Evolutionary conservation across 2,329 filamentous ascomycete species (phyloP), one percentile per base, ranked within the genome.

Genomic region (Sporothrix curviconia): DNA sequence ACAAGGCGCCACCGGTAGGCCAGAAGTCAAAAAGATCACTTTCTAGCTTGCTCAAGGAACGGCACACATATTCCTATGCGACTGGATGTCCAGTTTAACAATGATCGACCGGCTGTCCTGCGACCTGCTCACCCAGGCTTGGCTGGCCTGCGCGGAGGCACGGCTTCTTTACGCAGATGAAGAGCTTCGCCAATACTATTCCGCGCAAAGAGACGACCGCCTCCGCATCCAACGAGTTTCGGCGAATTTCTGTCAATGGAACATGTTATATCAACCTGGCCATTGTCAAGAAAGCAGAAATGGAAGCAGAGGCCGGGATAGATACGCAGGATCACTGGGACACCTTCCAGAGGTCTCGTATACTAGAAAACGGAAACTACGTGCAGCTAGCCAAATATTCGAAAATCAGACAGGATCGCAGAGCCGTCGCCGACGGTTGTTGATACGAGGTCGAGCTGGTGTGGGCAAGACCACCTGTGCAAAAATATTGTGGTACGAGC

Each of bases 401-500:
- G 22, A 7, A 44, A 44, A 7, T 28, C 15, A 25, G 47, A 65
- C 28, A 58, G 51, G 12, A 5, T n/a, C 1, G 43, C 22, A 9
- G 55, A n/a, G 3, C 17, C 34, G 25, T 4, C 60, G 58, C 42
- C 66, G 65, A 60, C 62, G 69, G 44, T 69, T 74, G 19, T 57
- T 73, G 43, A 73, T 74, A 47, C 64, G 65, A 30, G 72, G 71
- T 37, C 66, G 65, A 8, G 69, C 71, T 0, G 72, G 72, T 43
- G 67, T 73, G 1, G 71, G 71, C 3, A 75, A 74, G 64, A 72
- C 71, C 6, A 74, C 72, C 59, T 74, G 15, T 74, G 71, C 64
- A 74, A 74, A 57, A 75, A 74, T 62, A 70, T 74, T 9, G 65
- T 74, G 34, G n/a, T 54, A 71, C 55, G 68, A 71, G 44, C 11